Base-by-base conservation (phyloP, 2,329 filamentous ascomycete species). In the Colletotrichum orchidophilum region DNA sequence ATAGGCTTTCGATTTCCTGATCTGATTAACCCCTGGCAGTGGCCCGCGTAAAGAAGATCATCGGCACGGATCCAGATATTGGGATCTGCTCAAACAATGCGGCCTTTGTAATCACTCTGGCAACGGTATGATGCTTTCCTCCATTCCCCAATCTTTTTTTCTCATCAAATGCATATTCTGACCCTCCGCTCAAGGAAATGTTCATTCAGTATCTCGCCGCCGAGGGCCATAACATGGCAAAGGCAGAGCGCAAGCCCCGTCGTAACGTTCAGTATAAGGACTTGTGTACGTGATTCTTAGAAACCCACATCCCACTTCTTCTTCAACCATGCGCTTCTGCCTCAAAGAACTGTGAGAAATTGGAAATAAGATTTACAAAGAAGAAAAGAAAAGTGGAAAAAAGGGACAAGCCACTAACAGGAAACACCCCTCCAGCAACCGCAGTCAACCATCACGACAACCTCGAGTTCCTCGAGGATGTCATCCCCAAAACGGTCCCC, bases 231-330 rank as follows among this genome's bases (percentile, higher is more conserved):
- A 95, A 93, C 77, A 93, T 97, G 77, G 93, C 95, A 76, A 97
- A 96, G 79, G 89, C 95, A 1, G 96, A 98, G 82, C 90, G 93
- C 76, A 98, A 98, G 81, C 96, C 96, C 6, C 89, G 96, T 67
- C 91, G 95, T 72, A 98, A 97, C 78, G 93, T 99, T 73, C 96
- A 98, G 81, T 99, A 99, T 85, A 94, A 94, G 79, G 96, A 99
- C 81, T 88, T 99, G 52, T 92, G 93, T 95, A 84, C 69, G 87
- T 78, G 26, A 9, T 31, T 24, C 24, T 61, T 11, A 65, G 50
- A 9, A 24, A 15, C 9, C 13, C 21, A 18, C 31, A 24, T 26
- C n/a, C 39, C 18, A n/a, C 31, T 61, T 27, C 39, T 21, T 58
- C 53, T 9, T 26, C n/a, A 24, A 35, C 11, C 27, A 21, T n/a